Percentiles rank a stretch among this genome's conserved stretches.
Conservation (phyloP, 2,329 filamentous ascomycete species). For the Pestalotiopsis sp. region DNA sequence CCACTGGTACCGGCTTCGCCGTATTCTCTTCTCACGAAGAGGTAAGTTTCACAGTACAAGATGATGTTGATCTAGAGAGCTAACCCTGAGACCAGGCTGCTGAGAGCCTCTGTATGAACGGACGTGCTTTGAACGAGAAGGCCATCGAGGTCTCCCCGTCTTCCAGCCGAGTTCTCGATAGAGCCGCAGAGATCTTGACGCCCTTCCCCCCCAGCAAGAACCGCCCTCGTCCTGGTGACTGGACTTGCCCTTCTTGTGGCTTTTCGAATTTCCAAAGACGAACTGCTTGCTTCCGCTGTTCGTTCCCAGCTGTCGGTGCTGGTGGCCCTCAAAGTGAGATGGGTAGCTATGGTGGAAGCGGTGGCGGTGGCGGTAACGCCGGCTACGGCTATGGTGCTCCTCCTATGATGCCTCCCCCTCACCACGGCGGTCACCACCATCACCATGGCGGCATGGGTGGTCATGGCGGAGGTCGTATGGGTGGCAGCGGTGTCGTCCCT, state of each 20-base stretch:
- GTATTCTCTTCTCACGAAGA: constrained; percentile 99
- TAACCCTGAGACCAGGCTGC: constrained; percentile 66
- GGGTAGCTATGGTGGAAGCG: constrained; percentile 62
- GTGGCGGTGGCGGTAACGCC: constrained; percentile 42
- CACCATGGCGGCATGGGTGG: constrained; percentile 47
- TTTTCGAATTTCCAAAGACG: constrained; percentile 99
- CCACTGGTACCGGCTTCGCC: constrained; percentile 96
- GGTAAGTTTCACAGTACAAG: constrained; percentile 58
- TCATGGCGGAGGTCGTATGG: constrained; percentile 69
- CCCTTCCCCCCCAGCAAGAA: constrained; percentile 99
- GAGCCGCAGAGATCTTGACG: constrained; percentile 92
- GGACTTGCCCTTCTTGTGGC: constrained; percentile 97
- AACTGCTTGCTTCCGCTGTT: constrained; percentile 98
- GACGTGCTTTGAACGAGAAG: constrained; percentile 95
- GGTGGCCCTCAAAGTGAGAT: constrained; percentile 67
- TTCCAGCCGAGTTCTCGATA: constrained; percentile 93
- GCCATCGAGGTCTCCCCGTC: constrained; percentile 98
- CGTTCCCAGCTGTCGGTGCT: constrained; percentile 90
- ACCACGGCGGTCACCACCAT: constrained; percentile 68
- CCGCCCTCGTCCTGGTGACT: constrained; percentile 92
- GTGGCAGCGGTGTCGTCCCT: constrained; percentile 83
- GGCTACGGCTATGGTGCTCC: constrained; percentile 70
- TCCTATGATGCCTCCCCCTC: constrained; percentile 77
- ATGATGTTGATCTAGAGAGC: background rate
- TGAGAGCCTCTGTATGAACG: constrained; percentile 98